Evolutionary conservation across 805 yeast genomes (phyloP), one percentile per base, ranked within the genome.

Genomic region (Martiniozyma abietophila): DNA sequence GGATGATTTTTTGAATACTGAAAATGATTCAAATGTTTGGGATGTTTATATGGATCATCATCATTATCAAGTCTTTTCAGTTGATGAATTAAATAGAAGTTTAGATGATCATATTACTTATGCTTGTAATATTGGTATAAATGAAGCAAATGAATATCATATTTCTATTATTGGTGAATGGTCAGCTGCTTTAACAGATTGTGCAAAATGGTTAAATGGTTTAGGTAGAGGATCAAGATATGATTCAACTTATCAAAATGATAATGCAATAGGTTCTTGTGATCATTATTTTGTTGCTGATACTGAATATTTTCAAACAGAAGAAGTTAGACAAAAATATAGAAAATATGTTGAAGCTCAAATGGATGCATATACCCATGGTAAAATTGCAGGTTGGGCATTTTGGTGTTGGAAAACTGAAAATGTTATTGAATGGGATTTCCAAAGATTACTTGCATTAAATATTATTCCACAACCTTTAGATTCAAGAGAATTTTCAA

Each of bases 331-430:
- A 53, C 49, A 48, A 17, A 64, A 74, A 44, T 71, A 78, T 30
- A 76, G 95, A 56, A 67, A 62, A 47, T 85, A 67, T 53, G 65
- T 86, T 32, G 96, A 88, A 62, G 95, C 95, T 31, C 96, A 88
- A 66, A 62, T 88, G 51, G 95, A 88, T 53, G 84, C 95, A 2
- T 78, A 67, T 51, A 34, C 41, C 20, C 40, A 53, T 31, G 61
- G 57, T 36, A 69, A 69, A 47, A 68, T 74, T 39, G 70, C 66
- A 23, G 97, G 97, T 21, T 88, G 96, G 96, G 71, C 84, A 38
- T 80, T 82, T 65, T 88, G 96, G 96, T 74, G 80, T 56, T 86
- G 84, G 80, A 88, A 86, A 67, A 81, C 95, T 18, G 96, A 88
- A 60, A 59, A 59, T 45, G 65, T 83, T 15, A 54, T 79, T 35